phyloP scores from a whole-genome alignment of 192 early-diverging fungal genomes.

The Linnemannia hyalina region DNA sequence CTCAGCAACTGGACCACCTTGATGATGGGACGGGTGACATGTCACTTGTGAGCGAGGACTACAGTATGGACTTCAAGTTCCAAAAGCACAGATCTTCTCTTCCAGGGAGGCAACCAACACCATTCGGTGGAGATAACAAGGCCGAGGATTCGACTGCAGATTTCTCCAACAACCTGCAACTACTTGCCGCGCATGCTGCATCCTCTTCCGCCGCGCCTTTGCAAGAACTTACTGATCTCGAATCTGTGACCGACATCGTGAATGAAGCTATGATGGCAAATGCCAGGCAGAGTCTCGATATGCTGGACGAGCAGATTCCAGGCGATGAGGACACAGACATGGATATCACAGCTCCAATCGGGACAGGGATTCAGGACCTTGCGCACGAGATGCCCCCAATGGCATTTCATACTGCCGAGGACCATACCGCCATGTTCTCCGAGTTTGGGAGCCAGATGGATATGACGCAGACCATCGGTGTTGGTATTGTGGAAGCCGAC shows the following conservation, averaged over 20 bases:
- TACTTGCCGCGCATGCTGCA: background rate
- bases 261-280: background rate
- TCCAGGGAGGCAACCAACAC: background rate
- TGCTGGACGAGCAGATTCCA: background rate
- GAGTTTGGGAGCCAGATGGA: slow-evolving; percentile 40
- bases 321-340: slow-evolving; percentile 42
- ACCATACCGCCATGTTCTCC: slow-evolving; percentile 34
- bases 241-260: background rate
- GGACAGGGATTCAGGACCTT: slow-evolving; percentile 36
- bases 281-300: background rate
- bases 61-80: slow-evolving; percentile 29
- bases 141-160: background rate
- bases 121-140: background rate
- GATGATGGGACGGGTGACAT: slow-evolving; percentile 23
- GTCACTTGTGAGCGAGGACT: slow-evolving; percentile 17
- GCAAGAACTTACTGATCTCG: background rate
- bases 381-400: slow-evolving; percentile 35
- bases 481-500: slow-evolving; percentile 19
- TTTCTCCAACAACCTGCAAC: background rate
- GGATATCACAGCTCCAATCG: slow-evolving; percentile 54
- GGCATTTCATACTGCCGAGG: slow-evolving; percentile 24
- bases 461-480: slow-evolving; percentile 36
- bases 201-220: background rate
- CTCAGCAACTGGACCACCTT: background rate
- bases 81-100: slow-evolving; percentile 39